A percentile compares a stretch with the other conserved stretches of the same genome.
phyloP scores from a whole-genome alignment of 2,329 filamentous ascomycete genomes.

The Trichoderma sp. region DNA sequence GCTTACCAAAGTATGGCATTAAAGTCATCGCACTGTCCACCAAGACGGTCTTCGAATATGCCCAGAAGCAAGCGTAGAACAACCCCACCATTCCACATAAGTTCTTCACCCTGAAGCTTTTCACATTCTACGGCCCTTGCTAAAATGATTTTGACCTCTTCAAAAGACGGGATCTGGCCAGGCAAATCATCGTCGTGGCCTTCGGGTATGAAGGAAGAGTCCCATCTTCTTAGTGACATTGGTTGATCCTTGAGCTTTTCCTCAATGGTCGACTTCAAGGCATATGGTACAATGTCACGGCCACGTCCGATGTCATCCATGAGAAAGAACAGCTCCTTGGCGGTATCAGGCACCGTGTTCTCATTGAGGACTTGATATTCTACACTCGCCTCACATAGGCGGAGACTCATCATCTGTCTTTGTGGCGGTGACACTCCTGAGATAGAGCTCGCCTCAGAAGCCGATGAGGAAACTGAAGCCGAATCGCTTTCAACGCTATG shows the following conservation, averaged over 20 bases:
- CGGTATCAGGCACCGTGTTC: not conserved
- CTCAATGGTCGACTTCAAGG: not conserved
- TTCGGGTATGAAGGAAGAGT: not conserved
- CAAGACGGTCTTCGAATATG: not conserved
- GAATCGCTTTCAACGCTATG: not conserved
- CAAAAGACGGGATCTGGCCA: not conserved
- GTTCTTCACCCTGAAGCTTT: not conserved
- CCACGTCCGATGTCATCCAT: not conserved
- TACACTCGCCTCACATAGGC: not conserved
- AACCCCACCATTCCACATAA: not conserved
- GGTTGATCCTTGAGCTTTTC: not conserved
- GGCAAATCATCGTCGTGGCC: not conserved
- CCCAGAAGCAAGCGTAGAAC: not conserved
- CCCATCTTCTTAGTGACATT: not conserved
- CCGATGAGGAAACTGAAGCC: not conserved
- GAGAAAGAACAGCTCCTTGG: not conserved
- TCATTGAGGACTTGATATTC: not conserved
- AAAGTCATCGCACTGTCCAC: not conserved
- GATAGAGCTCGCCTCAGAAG: not conserved
- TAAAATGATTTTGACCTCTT: not conserved
- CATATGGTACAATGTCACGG: not conserved
- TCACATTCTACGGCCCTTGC: not conserved
- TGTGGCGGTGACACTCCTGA: not conserved
- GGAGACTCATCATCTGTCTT: not conserved
- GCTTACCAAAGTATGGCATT: constrained; percentile 11